phyloP scores from a whole-genome alignment of 371 early-diverging fungal species.

The Blakeslea trispora region DNA sequence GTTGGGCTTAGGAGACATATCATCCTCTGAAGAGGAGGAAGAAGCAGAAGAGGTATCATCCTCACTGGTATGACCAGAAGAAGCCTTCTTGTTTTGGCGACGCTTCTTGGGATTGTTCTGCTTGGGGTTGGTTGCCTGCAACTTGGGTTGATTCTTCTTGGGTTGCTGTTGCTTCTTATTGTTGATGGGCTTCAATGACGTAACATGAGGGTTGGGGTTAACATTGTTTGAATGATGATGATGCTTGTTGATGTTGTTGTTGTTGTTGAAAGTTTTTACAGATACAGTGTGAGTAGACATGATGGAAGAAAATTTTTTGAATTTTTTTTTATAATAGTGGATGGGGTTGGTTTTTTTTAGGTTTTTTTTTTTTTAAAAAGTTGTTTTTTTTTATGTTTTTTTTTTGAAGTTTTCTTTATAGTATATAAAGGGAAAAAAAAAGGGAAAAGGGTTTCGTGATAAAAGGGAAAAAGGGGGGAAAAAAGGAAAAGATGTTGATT shows the following conservation, averaged over 20 bases:
- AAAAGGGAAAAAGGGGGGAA: slow-evolving; percentile 2
- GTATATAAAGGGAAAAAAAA: background rate
- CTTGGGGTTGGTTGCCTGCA: slow-evolving; percentile 14
- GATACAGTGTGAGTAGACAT: slow-evolving; percentile 23
- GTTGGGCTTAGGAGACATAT: slow-evolving; percentile 4
- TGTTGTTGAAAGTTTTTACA: slow-evolving; percentile 19
- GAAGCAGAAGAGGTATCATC: slow-evolving; percentile 18
- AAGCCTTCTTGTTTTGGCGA: slow-evolving; percentile 12
- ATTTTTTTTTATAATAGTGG: slow-evolving; percentile 2
- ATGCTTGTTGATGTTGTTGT: slow-evolving; percentile 14
- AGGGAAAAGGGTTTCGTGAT: slow-evolving; percentile 5
- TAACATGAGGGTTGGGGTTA: background rate
- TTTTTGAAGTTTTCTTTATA: slow-evolving; percentile 5
- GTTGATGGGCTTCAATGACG: slow-evolving; percentile 8
- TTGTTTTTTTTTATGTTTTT: slow-evolving; percentile 5
- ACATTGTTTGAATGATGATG: background rate
- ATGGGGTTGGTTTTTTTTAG: slow-evolving; percentile 8
- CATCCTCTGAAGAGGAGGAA: slow-evolving; percentile 20
- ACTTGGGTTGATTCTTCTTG: slow-evolving; percentile 16
- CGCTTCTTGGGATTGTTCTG: slow-evolving; percentile 7
- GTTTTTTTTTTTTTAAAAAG: slow-evolving; percentile 16
- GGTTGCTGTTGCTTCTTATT: slow-evolving; percentile 15
- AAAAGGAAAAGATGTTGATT: slow-evolving; percentile 5
- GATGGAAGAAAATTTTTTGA: slow-evolving; percentile 1
- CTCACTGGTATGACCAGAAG: slow-evolving; percentile 4